Evolutionary conservation across 192 early-diverging fungal species (phyloP).

Genomic region (Gigaspora rosea): DNA sequence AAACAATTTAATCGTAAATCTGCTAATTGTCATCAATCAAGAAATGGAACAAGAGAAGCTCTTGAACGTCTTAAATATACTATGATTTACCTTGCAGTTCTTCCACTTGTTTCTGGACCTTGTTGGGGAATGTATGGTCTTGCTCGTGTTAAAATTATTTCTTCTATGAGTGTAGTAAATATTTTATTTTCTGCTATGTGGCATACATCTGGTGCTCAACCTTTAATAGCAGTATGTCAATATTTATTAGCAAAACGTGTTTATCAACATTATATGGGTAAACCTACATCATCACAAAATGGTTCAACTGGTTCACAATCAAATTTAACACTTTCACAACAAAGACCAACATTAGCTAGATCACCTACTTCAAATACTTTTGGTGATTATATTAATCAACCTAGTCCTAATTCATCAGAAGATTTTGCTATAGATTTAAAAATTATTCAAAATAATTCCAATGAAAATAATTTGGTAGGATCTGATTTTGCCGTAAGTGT

Average conservation of each 20-base stretch:
- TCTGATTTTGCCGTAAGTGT: too few species aligned
- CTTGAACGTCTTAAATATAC: constrained; percentile 31
- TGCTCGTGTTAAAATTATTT: background rate
- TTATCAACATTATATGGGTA: constrained; percentile 17
- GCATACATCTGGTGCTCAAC: constrained; percentile 24
- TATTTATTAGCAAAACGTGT: constrained; percentile 23
- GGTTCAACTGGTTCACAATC: background rate
- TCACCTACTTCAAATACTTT: background rate
- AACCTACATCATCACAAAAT: background rate
- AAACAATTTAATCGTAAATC: constrained; percentile 12
- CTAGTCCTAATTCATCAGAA: too few species aligned
- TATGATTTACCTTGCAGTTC: constrained; percentile 18
- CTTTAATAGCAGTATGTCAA: constrained; percentile 20
- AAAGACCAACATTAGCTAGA: background rate
- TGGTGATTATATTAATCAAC: too few species aligned
- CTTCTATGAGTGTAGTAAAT: background rate
- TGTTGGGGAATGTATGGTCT: constrained; percentile 26
- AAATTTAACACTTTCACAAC: background rate
- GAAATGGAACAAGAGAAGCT: constrained; percentile 12
- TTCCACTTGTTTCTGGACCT: constrained; percentile 8
- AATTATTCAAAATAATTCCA: too few species aligned
- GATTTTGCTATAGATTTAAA: too few species aligned
- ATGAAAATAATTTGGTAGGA: too few species aligned
- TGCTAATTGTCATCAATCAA: background rate
- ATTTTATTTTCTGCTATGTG: constrained; percentile 18